Conservation (phyloP, 2,329 filamentous ascomycete genomes). For the Thermochaetoides dissita region DNA sequence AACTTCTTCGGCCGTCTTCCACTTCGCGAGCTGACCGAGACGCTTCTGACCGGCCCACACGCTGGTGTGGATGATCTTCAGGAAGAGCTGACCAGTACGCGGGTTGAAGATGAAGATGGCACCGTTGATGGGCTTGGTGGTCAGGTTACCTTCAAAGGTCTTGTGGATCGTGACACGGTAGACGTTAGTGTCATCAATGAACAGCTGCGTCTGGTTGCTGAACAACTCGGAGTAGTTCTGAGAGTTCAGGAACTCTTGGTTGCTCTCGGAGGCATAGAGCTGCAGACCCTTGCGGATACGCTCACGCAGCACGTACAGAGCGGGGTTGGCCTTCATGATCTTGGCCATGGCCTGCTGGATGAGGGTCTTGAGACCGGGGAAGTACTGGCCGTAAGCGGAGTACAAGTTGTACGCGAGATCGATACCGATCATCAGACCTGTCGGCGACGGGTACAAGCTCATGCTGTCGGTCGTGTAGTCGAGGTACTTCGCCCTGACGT, state of each 20-base stretch:
- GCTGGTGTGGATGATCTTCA: constrained; percentile 98
- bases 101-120: constrained; percentile 99
- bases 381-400: constrained; percentile 96
- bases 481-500: constrained; percentile 92
- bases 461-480: constrained; percentile 98
- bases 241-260: constrained; percentile 97
- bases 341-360: constrained; percentile 98
- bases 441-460: constrained; percentile 95
- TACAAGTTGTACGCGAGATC: constrained; percentile 97
- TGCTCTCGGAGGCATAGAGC: constrained; percentile 94
- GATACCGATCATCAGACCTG: constrained; percentile 93
- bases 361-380: constrained; percentile 89
- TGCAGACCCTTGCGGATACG: constrained; percentile 97
- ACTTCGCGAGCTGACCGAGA: constrained; percentile 94
- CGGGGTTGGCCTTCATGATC: constrained; percentile 98
- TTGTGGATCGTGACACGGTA: constrained; percentile 99
- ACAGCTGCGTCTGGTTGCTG: constrained; percentile 96
- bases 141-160: constrained; percentile 97
- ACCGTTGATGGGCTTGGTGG: constrained; percentile 97
- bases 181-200: constrained; percentile 98
- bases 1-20: constrained; percentile 99
- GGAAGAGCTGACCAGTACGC: constrained; percentile 89
- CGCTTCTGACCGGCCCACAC: constrained; percentile 99
- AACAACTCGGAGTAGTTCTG: constrained; percentile 99
- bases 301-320: constrained; percentile 87